phyloP scores from a whole-genome alignment of 305 asterid genomes.

The Fraxinus floribunda region DNA sequence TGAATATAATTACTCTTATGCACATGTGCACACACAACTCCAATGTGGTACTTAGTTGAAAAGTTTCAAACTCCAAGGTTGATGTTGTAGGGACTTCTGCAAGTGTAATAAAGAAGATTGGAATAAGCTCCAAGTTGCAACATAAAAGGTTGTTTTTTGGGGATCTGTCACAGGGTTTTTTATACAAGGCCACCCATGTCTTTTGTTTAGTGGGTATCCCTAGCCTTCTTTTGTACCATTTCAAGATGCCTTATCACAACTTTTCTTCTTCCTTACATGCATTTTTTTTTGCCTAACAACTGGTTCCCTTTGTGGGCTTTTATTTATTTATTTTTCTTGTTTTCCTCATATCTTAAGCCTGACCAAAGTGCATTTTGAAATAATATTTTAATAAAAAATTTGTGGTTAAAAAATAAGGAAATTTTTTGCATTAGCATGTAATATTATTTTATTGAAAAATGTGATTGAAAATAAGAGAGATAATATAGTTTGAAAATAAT shows the following conservation, averaged over 20 bases:
- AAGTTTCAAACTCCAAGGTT: slow-evolving; percentile 17
- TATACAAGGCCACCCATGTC: neutral
- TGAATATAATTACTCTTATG: neutral
- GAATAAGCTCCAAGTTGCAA: neutral
- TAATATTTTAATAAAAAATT: no score
- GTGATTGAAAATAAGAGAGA: no score
- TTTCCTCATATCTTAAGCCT: neutral
- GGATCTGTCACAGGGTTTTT: slow-evolving; percentile 19
- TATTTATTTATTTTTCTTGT: neutral
- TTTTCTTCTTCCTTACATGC: neutral
- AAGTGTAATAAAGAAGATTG: neutral
- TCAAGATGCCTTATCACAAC: slow-evolving; percentile 22
- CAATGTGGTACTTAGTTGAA: neutral
- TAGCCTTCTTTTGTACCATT: slow-evolving; percentile 1
- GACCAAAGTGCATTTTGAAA: neutral
- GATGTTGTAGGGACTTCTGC: slow-evolving; percentile 23
- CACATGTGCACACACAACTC: neutral
- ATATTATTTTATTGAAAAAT: no score
- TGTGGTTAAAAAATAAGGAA: no score
- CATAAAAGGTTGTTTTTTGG: neutral
- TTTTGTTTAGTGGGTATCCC: slow-evolving; percentile 21
- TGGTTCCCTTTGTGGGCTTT: slow-evolving; percentile 1
- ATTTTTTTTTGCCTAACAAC: neutral
- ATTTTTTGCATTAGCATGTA: no score
- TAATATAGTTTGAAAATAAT: no score